Conservation (phyloP, 768 basidiomycete genomes). For the Rhizopogon roseolus region DNA sequence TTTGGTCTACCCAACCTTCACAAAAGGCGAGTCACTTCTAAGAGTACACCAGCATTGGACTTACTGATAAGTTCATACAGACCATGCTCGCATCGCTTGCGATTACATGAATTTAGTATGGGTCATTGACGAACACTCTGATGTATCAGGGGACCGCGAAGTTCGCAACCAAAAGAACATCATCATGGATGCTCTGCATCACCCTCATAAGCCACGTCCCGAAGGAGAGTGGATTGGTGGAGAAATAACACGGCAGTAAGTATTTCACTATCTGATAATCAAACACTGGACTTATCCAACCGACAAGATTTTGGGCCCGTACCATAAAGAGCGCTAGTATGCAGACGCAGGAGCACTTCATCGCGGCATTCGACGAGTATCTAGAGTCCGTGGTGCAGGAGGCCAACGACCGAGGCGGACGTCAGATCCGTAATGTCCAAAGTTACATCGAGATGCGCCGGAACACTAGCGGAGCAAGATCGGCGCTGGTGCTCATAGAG, state of each 20-base stretch:
- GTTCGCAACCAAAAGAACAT: too few species aligned
- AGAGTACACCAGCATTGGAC: too few species aligned
- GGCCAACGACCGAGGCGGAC: constrained; percentile 33
- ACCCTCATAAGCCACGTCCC: too few species aligned
- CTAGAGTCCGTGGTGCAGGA: constrained; percentile 35
- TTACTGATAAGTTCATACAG: too few species aligned
- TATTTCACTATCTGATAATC: not conserved
- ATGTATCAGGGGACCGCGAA: too few species aligned
- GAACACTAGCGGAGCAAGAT: constrained; percentile 34
- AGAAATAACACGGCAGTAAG: constrained; percentile 8
- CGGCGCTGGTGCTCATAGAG: constrained; percentile 33
- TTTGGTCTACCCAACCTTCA: too few species aligned
- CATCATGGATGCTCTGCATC: too few species aligned
- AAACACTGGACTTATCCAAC: not conserved
- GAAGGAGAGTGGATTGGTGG: not conserved
- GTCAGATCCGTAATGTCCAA: constrained; percentile 30
- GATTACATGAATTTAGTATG: too few species aligned
- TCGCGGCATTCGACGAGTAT: constrained; percentile 32
- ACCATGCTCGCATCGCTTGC: too few species aligned
- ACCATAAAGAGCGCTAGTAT: not conserved
- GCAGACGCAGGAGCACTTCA: constrained; percentile 28
- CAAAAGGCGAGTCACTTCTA: too few species aligned
- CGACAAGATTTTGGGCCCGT: constrained; percentile 8
- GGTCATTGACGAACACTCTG: too few species aligned
- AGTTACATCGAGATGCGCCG: constrained; percentile 38